Conservation (phyloP, 306 rosid species). For the Nissolia schottii region DNA sequence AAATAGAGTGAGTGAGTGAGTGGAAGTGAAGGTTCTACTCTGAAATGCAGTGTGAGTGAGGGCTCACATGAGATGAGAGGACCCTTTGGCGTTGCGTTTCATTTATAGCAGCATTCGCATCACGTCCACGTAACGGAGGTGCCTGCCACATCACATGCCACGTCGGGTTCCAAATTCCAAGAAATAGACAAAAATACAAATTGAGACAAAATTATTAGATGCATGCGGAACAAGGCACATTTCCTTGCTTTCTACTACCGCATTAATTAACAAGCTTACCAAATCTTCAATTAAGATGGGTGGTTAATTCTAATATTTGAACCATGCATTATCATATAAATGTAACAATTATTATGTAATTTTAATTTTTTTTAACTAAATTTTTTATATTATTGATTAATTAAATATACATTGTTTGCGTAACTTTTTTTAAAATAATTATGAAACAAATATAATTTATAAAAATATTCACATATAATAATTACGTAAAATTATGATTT, state of each 20-base stretch:
- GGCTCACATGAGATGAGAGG: background rate
- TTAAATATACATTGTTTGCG: too few species aligned
- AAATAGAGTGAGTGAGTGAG: background rate
- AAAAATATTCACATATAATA: too few species aligned
- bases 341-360: too few species aligned
- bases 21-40: conserved; percentile 26
- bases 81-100: background rate
- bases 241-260: too few species aligned
- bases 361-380: too few species aligned
- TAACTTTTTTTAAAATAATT: too few species aligned
- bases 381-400: too few species aligned
- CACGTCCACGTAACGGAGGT: conserved; percentile 7
- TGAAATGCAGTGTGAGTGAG: background rate
- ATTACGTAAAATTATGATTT: too few species aligned
- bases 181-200: background rate
- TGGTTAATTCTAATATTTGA: too few species aligned
- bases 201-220: background rate
- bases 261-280: background rate
- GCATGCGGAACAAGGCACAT: background rate
- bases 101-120: conserved; percentile 50
- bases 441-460: too few species aligned
- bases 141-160: conserved; percentile 46
- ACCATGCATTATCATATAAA: too few species aligned
- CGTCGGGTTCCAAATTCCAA: conserved; percentile 34
- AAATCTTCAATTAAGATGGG: background rate